A percentile compares a stretch with the other conserved stretches of the same genome.
Evolutionary conservation across 495 filamentous ascomycete genomes (phyloP).

Genomic region (Aspergillus nanangensis): DNA sequence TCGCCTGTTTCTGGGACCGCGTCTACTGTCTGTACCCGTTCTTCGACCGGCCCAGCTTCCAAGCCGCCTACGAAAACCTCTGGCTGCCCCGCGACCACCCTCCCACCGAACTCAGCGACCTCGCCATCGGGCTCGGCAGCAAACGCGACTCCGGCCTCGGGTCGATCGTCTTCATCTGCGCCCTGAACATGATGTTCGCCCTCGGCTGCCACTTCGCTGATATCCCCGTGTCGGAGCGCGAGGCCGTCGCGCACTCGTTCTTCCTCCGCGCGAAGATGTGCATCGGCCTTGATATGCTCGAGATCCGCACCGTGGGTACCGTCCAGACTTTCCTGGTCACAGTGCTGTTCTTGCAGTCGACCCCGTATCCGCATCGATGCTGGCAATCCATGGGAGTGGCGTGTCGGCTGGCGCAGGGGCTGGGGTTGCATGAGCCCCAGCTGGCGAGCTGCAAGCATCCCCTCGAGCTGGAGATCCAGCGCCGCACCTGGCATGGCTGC

Average conservation of each 20-base stretch:
- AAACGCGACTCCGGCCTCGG: conserved; percentile 30
- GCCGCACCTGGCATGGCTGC: conserved; percentile 46
- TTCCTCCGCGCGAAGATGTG: conserved; percentile 42
- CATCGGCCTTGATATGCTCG: conserved; percentile 40
- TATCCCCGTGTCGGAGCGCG: conserved; percentile 29
- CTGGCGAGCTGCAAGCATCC: conserved; percentile 17
- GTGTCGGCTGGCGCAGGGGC: conserved; percentile 41
- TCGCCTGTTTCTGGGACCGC: conserved; percentile 36
- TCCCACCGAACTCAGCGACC: conserved; percentile 13
- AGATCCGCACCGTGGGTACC: conserved; percentile 36
- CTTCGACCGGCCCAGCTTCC: conserved; percentile 40
- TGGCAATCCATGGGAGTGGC: conserved; percentile 47
- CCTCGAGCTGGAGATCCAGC: conserved; percentile 37
- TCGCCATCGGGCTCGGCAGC: conserved; percentile 38
- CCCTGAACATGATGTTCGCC: conserved; percentile 42
- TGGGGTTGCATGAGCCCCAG: conserved; percentile 40
- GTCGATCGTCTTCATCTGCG: conserved; percentile 40
- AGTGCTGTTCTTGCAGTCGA: conserved; percentile 40
- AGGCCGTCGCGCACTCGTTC: conserved; percentile 33
- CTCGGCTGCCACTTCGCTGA: conserved; percentile 42
- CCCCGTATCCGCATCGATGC: conserved; percentile 39
- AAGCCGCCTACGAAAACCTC: conserved; percentile 37
- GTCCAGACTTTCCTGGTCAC: conserved; percentile 44
- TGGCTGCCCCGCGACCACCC: conserved; percentile 28
- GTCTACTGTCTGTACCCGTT: conserved; percentile 42